Base-by-base conservation (phyloP, 2,329 filamentous ascomycete species). In the Pseudogymnoascus sp. region DNA sequence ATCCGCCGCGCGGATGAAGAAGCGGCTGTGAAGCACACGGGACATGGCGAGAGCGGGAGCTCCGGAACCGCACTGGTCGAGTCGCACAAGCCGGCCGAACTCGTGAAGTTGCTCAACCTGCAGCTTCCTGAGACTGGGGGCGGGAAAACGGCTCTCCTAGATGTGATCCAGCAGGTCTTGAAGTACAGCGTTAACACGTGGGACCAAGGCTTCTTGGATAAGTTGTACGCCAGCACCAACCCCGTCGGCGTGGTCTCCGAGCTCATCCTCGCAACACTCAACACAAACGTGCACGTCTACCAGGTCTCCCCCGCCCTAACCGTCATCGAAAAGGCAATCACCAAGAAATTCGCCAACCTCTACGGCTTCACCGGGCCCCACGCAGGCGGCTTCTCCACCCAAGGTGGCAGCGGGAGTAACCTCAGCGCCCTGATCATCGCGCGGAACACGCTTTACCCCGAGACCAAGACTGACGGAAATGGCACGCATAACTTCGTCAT, bases 141-240 rank as follows among this genome's bases (percentile, higher is more conserved):
- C 67, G 89, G 87, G 0, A 89, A 89, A 69, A 84, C 90, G 48
- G 93, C 93, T 0, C 78, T 97, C 34, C 78, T 96, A 28, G 81
- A 85, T 36, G 85, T 85, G 2, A 82, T 96, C 54, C 79, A 86
- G 68, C 83, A 86, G 66, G 81, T 97, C 19, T 80, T 98, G 45
- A 82, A 85, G 68, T 92, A 96, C 76, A 95, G 90, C 72, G 93
- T 98, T 73, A 99, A 99, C 77, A 97, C 93, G n/a, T 98, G 93
- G 90, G 90, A 96, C 72, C 93, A 96, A 76, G 93, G 93, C 10
- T 99, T 98, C 77, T 78, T 98, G 72, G 93, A 97, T 77, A 98
- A 99, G 78, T 81, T 98, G 16, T 98, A 97, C 76, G 86, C 90
- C n/a, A 89, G 88, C 68, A 96, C 91, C 41, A 95, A 95, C 73